Conservation (phyloP, 306 rosid species). For the Vigna nakashimae region DNA sequence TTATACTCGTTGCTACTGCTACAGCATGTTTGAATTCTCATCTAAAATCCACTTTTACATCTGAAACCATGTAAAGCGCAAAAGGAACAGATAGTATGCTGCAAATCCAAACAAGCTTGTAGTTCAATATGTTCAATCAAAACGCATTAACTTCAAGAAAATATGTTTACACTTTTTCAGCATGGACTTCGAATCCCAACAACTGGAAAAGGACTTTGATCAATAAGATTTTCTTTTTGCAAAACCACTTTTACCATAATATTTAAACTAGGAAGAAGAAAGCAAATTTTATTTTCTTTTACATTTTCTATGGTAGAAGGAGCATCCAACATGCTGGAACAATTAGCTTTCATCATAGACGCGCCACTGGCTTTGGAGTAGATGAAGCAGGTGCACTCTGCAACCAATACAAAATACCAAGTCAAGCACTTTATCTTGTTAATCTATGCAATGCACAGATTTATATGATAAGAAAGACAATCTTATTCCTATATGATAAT, state of each 20-base stretch:
- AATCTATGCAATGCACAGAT: background rate
- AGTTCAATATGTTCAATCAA: background rate
- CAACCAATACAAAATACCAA: slow-evolving; percentile 40
- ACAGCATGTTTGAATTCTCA: too few species aligned
- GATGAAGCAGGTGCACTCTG: slow-evolving; percentile 79
- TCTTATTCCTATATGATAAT: background rate
- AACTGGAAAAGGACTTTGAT: background rate
- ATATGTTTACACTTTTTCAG: background rate
- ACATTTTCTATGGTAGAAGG: slow-evolving; percentile 27
- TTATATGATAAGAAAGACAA: background rate
- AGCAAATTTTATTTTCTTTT: background rate
- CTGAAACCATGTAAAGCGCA: too few species aligned
- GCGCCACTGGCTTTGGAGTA: slow-evolving; percentile 56
- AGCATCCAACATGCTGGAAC: slow-evolving; percentile 12
- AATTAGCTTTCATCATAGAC: slow-evolving; percentile 49
- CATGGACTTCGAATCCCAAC: background rate
- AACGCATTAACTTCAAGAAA: background rate
- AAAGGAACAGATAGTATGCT: too few species aligned
- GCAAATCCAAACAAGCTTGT: too few species aligned
- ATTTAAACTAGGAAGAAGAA: slow-evolving; percentile 27
- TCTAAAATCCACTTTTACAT: too few species aligned
- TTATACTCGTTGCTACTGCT: background rate
- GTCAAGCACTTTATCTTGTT: slow-evolving; percentile 40
- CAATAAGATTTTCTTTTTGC: background rate
- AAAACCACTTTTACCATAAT: slow-evolving; percentile 12